Conservation (phyloP, 805 yeast species). For the Schizosaccharomyces cryophilus region DNA sequence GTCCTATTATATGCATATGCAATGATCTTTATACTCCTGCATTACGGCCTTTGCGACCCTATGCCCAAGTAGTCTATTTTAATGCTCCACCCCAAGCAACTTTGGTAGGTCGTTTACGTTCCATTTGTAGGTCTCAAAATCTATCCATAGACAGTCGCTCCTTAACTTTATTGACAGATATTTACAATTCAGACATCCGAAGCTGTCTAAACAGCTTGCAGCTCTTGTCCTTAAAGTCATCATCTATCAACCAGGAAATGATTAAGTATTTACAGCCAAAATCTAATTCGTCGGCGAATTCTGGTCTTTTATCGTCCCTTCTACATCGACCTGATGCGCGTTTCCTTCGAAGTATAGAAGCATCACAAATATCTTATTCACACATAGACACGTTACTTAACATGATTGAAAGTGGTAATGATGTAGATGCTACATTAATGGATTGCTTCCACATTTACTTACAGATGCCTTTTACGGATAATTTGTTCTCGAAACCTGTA, state of each 20-base stretch:
- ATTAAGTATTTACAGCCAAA: background rate
- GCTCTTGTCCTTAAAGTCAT: conserved; percentile 16
- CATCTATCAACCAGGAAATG: background rate
- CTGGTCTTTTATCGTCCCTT: background rate
- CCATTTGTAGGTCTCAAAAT: conserved; percentile 31
- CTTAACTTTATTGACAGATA: conserved; percentile 39
- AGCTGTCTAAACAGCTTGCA: conserved; percentile 68
- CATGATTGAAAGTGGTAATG: conserved; percentile 11
- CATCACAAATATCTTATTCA: background rate
- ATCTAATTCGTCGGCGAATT: background rate
- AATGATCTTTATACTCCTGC: conserved; percentile 61
- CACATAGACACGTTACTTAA: background rate
- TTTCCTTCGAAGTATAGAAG: background rate
- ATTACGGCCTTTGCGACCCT: conserved; percentile 47
- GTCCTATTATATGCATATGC: conserved; percentile 84
- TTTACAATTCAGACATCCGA: conserved; percentile 62
- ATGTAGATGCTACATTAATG: conserved; percentile 36
- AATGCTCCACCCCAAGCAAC: conserved; percentile 29
- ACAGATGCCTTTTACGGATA: conserved; percentile 38
- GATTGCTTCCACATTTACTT: conserved; percentile 44
- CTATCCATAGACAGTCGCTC: conserved; percentile 24
- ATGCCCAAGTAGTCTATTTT: conserved; percentile 48
- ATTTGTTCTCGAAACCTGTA: conserved; percentile 31
- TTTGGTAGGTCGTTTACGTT: conserved; percentile 23
- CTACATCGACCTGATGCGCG: background rate